These are phyloP conservation scores for Cyberlindnera xishuangbannaensis DNA, from an alignment of 805 yeast genomes.

Conservation along the genomic window DNA sequence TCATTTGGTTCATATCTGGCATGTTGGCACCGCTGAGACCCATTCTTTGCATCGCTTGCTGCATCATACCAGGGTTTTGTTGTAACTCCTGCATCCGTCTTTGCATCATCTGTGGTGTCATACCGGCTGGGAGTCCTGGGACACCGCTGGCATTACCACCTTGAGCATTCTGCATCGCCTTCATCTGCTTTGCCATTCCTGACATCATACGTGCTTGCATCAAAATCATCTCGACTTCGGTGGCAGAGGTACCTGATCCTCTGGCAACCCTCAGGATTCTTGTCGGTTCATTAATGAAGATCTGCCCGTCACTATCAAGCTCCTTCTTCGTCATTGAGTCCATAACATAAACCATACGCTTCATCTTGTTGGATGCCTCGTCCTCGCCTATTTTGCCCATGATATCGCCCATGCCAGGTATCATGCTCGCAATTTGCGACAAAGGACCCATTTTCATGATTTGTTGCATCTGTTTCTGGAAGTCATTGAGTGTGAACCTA, in stretches of 20 bases:
- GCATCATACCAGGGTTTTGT: conserved; percentile 73
- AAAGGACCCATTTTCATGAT: conserved; percentile 96
- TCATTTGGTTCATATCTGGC: conserved; percentile 40
- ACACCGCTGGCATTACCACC: conserved; percentile 41
- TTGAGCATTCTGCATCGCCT: conserved; percentile 26
- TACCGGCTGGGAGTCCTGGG: conserved; percentile 41
- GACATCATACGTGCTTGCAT: conserved; percentile 94
- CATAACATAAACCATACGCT: conserved; percentile 84
- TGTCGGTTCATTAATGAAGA: conserved; percentile 74
- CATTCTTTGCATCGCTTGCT: conserved; percentile 57
- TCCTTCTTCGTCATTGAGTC: conserved; percentile 95
- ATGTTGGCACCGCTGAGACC: conserved; percentile 28
- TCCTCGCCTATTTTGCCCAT: conserved; percentile 88
- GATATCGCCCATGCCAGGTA: conserved; percentile 86
- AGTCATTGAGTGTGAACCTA: conserved; percentile 83
- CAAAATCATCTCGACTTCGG: conserved; percentile 89
- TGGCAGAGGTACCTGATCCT: conserved; percentile 89
- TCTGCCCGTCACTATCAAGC: conserved; percentile 81
- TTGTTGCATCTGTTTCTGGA: conserved; percentile 92
- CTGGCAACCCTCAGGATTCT: conserved; percentile 87
- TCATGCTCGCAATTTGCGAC: conserved; percentile 90
- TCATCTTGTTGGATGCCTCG: conserved; percentile 78
- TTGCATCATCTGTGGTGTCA: conserved; percentile 35
- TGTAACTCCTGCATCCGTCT: conserved; percentile 57
- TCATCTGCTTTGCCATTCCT: conserved; percentile 31